Evolutionary conservation across 2,329 filamentous ascomycete genomes (phyloP).

Genomic region (Hypoxylon sp.): DNA sequence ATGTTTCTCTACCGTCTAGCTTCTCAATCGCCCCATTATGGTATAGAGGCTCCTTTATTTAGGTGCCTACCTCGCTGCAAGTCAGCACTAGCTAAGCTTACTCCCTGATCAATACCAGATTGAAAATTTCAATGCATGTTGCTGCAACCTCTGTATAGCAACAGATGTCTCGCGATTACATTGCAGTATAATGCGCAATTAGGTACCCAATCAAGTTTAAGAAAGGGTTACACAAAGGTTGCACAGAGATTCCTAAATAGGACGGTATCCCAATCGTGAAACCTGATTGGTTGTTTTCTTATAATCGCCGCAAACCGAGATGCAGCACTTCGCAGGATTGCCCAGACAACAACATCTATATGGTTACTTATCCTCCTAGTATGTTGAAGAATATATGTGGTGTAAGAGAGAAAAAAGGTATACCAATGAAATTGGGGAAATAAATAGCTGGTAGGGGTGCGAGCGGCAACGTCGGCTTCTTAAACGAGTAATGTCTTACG

Average conservation of each 20-base stretch:
- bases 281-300: neutral
- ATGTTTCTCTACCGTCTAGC: neutral
- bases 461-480: neutral
- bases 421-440: neutral
- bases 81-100: neutral
- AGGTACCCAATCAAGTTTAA: neutral
- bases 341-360: neutral
- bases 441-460: conserved; percentile 1
- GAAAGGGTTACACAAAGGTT: neutral
- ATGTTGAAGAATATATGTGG: conserved; percentile 4
- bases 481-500: conserved; percentile 14
- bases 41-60: neutral
- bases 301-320: neutral
- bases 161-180: neutral
- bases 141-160: neutral
- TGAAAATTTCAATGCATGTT: neutral
- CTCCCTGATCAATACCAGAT: neutral
- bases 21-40: neutral
- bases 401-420: neutral
- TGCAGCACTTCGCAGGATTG: neutral
- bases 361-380: neutral
- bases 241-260: neutral
- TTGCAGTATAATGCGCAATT: neutral
- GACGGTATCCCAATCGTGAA: neutral
- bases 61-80: neutral